Base-by-base conservation (phyloP, 2,329 filamentous ascomycete genomes). In the Xylaria sp. region DNA sequence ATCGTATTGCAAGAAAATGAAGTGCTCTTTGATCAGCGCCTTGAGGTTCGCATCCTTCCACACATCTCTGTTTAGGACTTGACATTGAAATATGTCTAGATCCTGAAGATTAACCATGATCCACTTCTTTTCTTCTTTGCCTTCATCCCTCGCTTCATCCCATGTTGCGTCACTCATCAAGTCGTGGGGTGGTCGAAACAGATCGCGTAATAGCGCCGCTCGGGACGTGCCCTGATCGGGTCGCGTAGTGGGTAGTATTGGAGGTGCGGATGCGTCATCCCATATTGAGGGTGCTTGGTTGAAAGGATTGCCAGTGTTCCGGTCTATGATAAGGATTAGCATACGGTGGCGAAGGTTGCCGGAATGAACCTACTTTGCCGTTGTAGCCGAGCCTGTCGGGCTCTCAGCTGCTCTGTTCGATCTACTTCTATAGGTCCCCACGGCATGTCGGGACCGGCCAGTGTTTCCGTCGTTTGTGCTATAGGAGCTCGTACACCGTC, bases 81-180 rank as follows among this genome's bases (percentile, higher is more conserved):
- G 96, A 79, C 96, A 99, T 79, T 96, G 92, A 78, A 99, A 99
- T 74, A 97, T 90, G 39, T 92, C 92, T 71, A 92, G 89, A 77
- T 99, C 94, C 79, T 99, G 96, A 17, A 99, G 89, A 77, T 99
- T 98, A 69, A 97, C 93, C 72, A 99, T 80, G 54, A 99, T 87
- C 96, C 96, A 99, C 79, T 97, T 97, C 83, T 93, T 90, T 31
- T 90, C 86, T 51, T 94, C 92, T 77, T 96, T 97, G 67, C 95
- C 96, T 73, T 94, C 85, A 17, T 94, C 88, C 61, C 96, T 89
- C 15, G 93, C 96, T 65, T 90, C 86, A 71, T 97, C 93, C 90
- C 93, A 97, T n/a, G 88, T 82, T 36, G 93, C 79, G 38, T 88
- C 87, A 25, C 88, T 89, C 83, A 99, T 97, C 49, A 99, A 82